Conservation (phyloP, 768 basidiomycete species). For the Mycena capillaripes region DNA sequence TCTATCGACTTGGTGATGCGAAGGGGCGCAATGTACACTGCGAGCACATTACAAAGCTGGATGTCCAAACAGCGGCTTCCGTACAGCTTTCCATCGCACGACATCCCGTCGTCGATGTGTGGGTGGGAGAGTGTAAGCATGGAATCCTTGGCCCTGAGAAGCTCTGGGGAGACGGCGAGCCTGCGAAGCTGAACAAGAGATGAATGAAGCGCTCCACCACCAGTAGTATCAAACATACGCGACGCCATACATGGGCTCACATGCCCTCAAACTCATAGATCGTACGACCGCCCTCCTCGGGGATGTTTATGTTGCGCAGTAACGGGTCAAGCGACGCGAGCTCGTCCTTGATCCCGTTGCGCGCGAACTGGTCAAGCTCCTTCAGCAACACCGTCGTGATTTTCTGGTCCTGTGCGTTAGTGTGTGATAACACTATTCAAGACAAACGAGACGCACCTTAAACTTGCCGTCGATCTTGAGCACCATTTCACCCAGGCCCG, state of each 20-base stretch:
- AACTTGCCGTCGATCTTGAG: conserved; percentile 87
- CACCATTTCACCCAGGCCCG: conserved; percentile 77
- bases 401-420: conserved; percentile 70
- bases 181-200: not conserved
- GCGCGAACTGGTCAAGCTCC: conserved; percentile 87
- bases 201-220: not conserved
- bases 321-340: conserved; percentile 86
- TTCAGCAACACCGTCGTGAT: conserved; percentile 84
- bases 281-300: conserved; percentile 48
- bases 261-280: conserved; percentile 40
- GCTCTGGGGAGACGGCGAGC: not conserved
- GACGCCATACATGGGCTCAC: conserved; percentile 42
- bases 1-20: not conserved
- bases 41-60: not conserved
- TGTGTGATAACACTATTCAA: not conserved
- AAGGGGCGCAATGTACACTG: not conserved
- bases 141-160: not conserved
- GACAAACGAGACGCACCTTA: conserved; percentile 66
- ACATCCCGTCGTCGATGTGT: too few relatives aligned
- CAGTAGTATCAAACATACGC: not conserved
- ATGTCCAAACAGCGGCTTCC: too few relatives aligned
- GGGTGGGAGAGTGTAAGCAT: too few relatives aligned
- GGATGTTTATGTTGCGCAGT: conserved; percentile 67
- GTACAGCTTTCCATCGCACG: not conserved
- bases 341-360: conserved; percentile 87